Evolutionary conservation across 1,284 basidiomycete genomes (phyloP), one percentile per base, ranked within the genome.

Genomic region (Malassezia slooffiae): DNA sequence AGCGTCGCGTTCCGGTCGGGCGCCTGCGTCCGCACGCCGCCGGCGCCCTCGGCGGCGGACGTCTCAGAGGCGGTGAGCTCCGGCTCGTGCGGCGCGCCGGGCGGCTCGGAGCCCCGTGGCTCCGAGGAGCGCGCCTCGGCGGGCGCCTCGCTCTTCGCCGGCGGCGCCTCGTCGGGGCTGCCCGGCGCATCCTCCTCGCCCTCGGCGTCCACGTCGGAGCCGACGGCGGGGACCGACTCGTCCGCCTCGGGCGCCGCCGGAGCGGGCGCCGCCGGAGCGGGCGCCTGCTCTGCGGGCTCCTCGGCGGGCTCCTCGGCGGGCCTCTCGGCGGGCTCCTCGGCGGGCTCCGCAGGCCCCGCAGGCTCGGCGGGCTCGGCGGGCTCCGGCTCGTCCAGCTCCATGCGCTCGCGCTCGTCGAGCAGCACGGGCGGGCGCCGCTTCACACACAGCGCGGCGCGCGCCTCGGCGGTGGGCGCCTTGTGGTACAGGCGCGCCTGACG

Each of bases 401-500:
- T 41, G 13, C 32, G 27, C 26, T 10, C n/a, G 17, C 6, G 24
- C 32, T 3, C 32, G 39, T 5, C 17, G 22, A 13, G 24, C 24
- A 7, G 24, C 24, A 26, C 21, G 4, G 38, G 11, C 32, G 11
- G 37, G 31, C 29, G 32, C 24, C n/a, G 30, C 21, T 13, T 32
- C 2, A 77, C 73, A 47, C 86, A 85, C 41, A 79, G 74, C 3
- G 71, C 72, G 0, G 80, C 71, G 27, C 85, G 78, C 47, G 82
- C 81, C 52, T 81, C 80, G 10, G 72, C 70, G 6, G 75, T 75
- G 6, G 75, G 74, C 4, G 84, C 81, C 38, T 78, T 76, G 67
- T 93, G 86, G 86, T 88, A 97, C 54, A 85, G 82, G 10, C 83
- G 76, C 11, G 86, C 81, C 35, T 85, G 79, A 40, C 80, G 80